phyloP scores from a whole-genome alignment of 305 asterid genomes.

The Ilex paraguariensis region DNA sequence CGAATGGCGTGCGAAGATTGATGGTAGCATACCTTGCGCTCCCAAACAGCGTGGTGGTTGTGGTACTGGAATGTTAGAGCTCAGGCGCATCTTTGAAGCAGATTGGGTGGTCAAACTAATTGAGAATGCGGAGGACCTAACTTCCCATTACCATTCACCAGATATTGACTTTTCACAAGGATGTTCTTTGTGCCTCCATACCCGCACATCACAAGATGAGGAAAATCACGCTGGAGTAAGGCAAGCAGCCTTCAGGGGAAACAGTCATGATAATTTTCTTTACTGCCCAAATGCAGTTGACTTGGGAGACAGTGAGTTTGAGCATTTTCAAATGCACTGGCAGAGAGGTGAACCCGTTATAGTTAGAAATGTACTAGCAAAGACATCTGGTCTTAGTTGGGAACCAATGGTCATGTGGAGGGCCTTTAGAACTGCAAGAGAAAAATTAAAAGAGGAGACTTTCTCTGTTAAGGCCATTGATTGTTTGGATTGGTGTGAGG shows the following conservation, averaged over 20 bases:
- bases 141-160: conserved; percentile 33
- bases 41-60: conserved; percentile 70
- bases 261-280: conserved; percentile 47
- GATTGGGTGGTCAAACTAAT: conserved; percentile 49
- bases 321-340: conserved; percentile 88
- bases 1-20: conserved; percentile 43
- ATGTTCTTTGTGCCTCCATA: conserved; percentile 38
- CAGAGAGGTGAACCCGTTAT: conserved; percentile 75
- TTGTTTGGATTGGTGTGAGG: conserved; percentile 91
- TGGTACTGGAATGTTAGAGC: conserved; percentile 43
- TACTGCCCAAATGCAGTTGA: conserved; percentile 64
- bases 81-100: conserved; percentile 51
- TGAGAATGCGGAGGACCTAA: conserved; percentile 34
- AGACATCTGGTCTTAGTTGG: conserved; percentile 84
- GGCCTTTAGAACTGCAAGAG: conserved; percentile 64
- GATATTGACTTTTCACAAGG: conserved; percentile 30
- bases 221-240: conserved; percentile 29
- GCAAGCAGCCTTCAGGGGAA: conserved; percentile 51
- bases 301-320: conserved; percentile 33
- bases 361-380: conserved; percentile 44
- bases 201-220: conserved; percentile 14
- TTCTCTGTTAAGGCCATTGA: conserved; percentile 65
- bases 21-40: conserved; percentile 68
- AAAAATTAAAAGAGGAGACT: conserved; percentile 41
- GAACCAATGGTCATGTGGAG: conserved; percentile 89